Conservation (phyloP, 1,284 basidiomycete genomes). For the Boletus subluridellus region DNA sequence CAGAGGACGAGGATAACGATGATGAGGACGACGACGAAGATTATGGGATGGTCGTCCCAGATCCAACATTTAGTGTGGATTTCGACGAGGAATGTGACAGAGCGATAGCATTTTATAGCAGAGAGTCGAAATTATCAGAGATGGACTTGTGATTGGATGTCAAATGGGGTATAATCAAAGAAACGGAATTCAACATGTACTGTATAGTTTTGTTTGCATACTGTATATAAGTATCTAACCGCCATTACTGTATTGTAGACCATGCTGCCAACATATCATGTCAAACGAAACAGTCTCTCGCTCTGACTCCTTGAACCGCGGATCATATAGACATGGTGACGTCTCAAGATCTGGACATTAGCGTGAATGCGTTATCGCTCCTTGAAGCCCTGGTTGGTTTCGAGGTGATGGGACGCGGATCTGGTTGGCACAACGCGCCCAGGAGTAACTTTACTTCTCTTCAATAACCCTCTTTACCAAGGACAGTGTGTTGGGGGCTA, state of each 20-base stretch:
- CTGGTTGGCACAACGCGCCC: slow-evolving; percentile 90
- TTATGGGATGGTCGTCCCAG: slow-evolving; percentile 25
- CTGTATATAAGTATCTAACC: slow-evolving; percentile 15
- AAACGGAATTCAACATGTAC: slow-evolving; percentile 4
- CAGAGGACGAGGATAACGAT: slow-evolving; percentile 1
- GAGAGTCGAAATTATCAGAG: slow-evolving; percentile 7
- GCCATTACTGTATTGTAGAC: slow-evolving; percentile 1
- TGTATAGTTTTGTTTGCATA: slow-evolving; percentile 25
- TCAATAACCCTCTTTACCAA: slow-evolving; percentile 79
- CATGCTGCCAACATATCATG: slow-evolving; percentile 1
- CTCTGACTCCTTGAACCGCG: neutral
- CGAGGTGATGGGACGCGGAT: slow-evolving; percentile 32
- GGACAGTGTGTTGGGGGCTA: slow-evolving; percentile 77
- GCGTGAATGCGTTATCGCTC: slow-evolving; percentile 7
- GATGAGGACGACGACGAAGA: slow-evolving; percentile 29
- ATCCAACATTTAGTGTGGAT: slow-evolving; percentile 19
- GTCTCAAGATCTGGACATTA: neutral
- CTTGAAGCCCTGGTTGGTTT: slow-evolving; percentile 56
- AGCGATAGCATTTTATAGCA: slow-evolving; percentile 27
- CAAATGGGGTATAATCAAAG: neutral
- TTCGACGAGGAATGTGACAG: slow-evolving; percentile 31
- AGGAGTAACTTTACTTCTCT: slow-evolving; percentile 53
- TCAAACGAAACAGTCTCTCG: neutral
- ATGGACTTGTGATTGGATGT: slow-evolving; percentile 1
- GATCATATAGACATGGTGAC: slow-evolving; percentile 34